Evolutionary conservation across 495 filamentous ascomycete species (phyloP).

Genomic region (Beverwykella pulmonaria): DNA sequence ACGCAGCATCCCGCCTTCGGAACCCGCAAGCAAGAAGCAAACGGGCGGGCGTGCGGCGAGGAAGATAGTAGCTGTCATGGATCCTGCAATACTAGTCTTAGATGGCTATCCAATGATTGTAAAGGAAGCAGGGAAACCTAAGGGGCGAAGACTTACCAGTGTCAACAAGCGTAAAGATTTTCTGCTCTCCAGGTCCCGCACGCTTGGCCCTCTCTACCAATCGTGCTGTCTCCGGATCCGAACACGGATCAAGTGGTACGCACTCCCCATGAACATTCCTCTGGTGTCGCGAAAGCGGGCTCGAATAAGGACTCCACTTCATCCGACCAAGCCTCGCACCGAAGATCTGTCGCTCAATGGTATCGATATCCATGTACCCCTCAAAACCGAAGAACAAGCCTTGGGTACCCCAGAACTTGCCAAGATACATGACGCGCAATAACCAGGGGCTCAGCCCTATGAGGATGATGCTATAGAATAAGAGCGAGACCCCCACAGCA

Average conservation of each 20-base stretch:
- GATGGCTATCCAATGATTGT: conserved; percentile 1
- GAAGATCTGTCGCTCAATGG: conserved; percentile 43
- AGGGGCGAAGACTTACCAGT: conserved; percentile 10
- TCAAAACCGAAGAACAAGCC: conserved; percentile 48
- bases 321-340: conserved; percentile 36
- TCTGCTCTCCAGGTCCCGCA: conserved; percentile 17
- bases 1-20: conserved; percentile 50
- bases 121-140: neutral
- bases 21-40: conserved; percentile 45
- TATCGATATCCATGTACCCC: conserved; percentile 41
- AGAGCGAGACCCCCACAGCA: neutral
- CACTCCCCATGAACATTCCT: conserved; percentile 25
- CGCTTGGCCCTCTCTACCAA: conserved; percentile 19
- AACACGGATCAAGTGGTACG: conserved; percentile 25
- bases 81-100: conserved; percentile 27
- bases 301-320: conserved; percentile 38
- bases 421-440: conserved; percentile 32
- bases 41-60: conserved; percentile 46
- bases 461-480: conserved; percentile 11
- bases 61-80: conserved; percentile 47
- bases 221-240: conserved; percentile 6
- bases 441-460: conserved; percentile 23
- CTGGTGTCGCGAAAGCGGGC: conserved; percentile 38
- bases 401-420: conserved; percentile 39
- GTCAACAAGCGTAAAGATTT: conserved; percentile 21